phyloP scores from a whole-genome alignment of 2,329 filamentous ascomycete genomes.

The Paradendryphiella salina region DNA sequence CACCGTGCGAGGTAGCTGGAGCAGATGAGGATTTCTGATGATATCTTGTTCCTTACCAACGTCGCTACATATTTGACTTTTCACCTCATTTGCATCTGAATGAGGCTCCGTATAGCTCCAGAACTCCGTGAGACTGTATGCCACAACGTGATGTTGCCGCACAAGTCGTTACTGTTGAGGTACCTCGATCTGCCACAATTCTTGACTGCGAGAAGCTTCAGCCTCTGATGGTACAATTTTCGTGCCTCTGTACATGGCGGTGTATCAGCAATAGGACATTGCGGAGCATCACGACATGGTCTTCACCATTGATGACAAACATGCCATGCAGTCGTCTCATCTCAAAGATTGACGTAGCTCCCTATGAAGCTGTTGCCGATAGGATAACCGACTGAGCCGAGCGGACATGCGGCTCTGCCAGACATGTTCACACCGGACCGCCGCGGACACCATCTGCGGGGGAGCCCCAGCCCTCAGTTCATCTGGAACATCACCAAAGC shows the following conservation, averaged over 20 bases:
- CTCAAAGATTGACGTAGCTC: too few relatives aligned
- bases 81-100: background rate
- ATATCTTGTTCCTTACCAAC: constrained; percentile 69
- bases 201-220: background rate
- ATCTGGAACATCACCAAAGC: background rate
- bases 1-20: constrained; percentile 66
- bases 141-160: background rate
- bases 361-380: too few relatives aligned
- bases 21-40: constrained; percentile 61
- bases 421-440: constrained; percentile 10
- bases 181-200: background rate
- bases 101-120: constrained; percentile 1
- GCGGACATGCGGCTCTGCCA: background rate
- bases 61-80: constrained; percentile 57
- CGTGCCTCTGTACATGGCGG: background rate
- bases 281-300: background rate
- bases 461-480: background rate
- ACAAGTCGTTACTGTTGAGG: too few relatives aligned
- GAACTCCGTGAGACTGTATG: background rate
- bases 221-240: background rate
- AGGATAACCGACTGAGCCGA: background rate
- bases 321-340: too few relatives aligned
- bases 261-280: background rate
- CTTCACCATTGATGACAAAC: background rate
- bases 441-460: constrained; percentile 10